A percentile compares a stretch with the other conserved stretches of the same genome.
Evolutionary conservation across 208 protist species (phyloP).

Genomic region (Zelonia costaricensis): DNA sequence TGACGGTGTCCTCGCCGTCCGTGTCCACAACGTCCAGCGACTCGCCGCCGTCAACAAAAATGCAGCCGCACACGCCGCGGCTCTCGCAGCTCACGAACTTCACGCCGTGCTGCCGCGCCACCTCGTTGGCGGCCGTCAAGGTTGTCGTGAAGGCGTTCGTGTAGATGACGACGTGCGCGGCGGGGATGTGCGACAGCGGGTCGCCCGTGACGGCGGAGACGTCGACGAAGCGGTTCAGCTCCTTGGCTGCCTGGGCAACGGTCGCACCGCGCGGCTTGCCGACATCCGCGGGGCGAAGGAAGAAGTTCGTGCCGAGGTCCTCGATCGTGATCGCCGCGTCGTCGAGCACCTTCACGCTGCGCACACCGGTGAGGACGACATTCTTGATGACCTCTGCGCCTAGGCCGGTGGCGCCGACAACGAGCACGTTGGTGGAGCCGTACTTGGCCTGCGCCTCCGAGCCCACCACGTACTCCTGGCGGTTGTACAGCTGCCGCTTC

Average conservation of each 20-base stretch:
- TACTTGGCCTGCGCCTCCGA: conserved; percentile 89
- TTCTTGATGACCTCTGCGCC: conserved; percentile 93
- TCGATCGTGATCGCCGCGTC: conserved; percentile 23
- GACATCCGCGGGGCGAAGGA: conserved; percentile 57
- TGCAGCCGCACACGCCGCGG: conserved; percentile 68
- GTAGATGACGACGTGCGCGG: conserved; percentile 79
- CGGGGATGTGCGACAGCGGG: conserved; percentile 26
- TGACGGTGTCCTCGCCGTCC: conserved; percentile 83
- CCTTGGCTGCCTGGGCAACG: conserved; percentile 63
- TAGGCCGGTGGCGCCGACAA: conserved; percentile 82
- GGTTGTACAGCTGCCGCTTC: conserved; percentile 90
- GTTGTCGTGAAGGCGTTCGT: conserved; percentile 60
- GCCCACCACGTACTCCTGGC: conserved; percentile 93
- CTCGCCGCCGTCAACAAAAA: conserved; percentile 86
- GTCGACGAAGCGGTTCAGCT: conserved; percentile 90
- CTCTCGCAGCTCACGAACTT: conserved; percentile 88
- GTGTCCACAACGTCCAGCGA: conserved; percentile 71
- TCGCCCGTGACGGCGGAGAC: conserved; percentile 45
- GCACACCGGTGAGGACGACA: conserved; percentile 84
- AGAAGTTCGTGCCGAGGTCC: conserved; percentile 91
- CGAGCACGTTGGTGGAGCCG: conserved; percentile 76
- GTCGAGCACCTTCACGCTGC: conserved; percentile 70
- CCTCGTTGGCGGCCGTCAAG: conserved; percentile 55
- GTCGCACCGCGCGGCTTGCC: conserved; percentile 53
- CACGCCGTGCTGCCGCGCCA: conserved; percentile 53